Evolutionary conservation across 192 early-diverging fungal species (phyloP).

Genomic region (Backusella tuberculispora): DNA sequence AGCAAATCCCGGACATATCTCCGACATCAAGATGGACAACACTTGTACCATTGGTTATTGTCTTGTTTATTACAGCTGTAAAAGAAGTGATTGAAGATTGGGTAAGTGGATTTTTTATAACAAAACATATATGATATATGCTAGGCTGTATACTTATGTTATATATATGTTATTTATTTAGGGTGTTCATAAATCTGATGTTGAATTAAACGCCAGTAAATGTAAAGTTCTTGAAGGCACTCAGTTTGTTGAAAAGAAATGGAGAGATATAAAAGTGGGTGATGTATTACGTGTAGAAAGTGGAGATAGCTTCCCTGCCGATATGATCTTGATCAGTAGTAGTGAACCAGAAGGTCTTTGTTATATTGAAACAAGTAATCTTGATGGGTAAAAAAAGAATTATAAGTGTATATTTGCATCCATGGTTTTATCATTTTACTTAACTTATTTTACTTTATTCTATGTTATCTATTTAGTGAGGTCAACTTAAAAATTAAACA

Average conservation of each 20-base stretch:
- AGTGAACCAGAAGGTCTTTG: slow-evolving; percentile 95
- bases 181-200: slow-evolving; percentile 65
- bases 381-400: slow-evolving; percentile 74
- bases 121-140: not conserved
- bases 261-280: slow-evolving; percentile 85
- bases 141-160: not conserved
- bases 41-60: slow-evolving; percentile 80
- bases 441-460: too few relatives aligned
- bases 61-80: slow-evolving; percentile 85
- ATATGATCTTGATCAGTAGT: slow-evolving; percentile 86
- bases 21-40: slow-evolving; percentile 92
- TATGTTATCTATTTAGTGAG: too few relatives aligned
- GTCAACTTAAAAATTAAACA: slow-evolving; percentile 98
- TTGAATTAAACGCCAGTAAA: slow-evolving; percentile 70
- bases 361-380: slow-evolving; percentile 97
- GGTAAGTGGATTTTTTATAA: slow-evolving; percentile 28
- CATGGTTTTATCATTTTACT: too few relatives aligned
- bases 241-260: slow-evolving; percentile 75
- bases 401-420: not conserved
- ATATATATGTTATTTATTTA: not conserved
- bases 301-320: slow-evolving; percentile 89
- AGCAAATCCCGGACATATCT: slow-evolving; percentile 95
- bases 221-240: slow-evolving; percentile 64
- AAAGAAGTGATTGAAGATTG: slow-evolving; percentile 96
- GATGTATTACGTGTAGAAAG: slow-evolving; percentile 92